Evolutionary conservation across 257 asterid species (phyloP), one percentile per base, ranked within the genome.

Genomic region (Nyctanthes arbortristis): DNA sequence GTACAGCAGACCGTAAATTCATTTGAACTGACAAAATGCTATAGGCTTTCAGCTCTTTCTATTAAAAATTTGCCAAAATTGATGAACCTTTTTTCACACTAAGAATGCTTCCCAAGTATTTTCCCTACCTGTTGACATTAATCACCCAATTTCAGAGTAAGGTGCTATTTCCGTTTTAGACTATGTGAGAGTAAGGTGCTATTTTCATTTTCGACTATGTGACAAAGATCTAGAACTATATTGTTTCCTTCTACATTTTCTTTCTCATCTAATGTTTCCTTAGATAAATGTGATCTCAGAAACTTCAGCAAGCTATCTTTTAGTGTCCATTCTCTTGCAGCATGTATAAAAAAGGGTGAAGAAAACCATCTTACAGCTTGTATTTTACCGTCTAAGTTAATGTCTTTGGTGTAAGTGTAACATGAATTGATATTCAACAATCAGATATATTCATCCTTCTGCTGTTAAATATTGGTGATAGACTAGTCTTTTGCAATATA

Each of bases 401-500:
- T 45, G 20, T 31, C 47, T 10, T 56, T 35, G 14, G 25, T 36
- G 30, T 55, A n/a, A 63, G 25, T 36, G 30, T 55, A n/a, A 63
- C 70, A 67, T 18, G 47, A 25, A 33, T 58, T 57, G 12, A 20
- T 7, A 33, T 7, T 20, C 9, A 47, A 57, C n/a, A 59, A 37
- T 12, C 32, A 32, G 58, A 60, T 22, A 35, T 35, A 57, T 47
- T 68, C 45, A 73, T 28, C 60, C 34, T 60, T 34, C 37, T 27
- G 29, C 22, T 16, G 40, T 29, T 36, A 45, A 62, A 66, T 31
- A 47, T 45, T 37, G 63, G 14, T 43, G 54, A 20, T 54, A 61
- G 32, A 22, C 58, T 67, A 52, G 29, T 52, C 16, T 28, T 62
- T 16, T 40, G 20, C 55, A 43, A 12, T 29, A 47, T 27, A 64